Conservation (phyloP, 768 basidiomycete species). For the Pisolithus tinctorius region DNA sequence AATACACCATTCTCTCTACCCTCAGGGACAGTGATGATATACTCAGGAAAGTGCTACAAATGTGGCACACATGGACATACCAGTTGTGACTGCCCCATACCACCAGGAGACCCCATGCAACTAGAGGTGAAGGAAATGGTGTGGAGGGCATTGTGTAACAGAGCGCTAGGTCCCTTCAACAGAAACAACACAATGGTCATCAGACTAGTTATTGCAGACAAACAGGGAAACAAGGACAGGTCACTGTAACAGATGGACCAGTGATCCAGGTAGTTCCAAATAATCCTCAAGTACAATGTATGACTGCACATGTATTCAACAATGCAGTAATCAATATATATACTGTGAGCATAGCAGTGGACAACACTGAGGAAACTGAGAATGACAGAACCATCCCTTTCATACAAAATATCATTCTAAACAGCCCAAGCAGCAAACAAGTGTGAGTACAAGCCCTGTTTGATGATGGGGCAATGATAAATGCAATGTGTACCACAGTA, state of each 20-base stretch:
- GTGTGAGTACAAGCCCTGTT: neutral
- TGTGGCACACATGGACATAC: neutral
- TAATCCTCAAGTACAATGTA: no score
- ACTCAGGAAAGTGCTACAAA: neutral
- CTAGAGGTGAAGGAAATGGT: no score
- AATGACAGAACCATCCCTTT: no score
- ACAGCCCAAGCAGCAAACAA: no score
- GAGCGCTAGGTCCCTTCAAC: neutral
- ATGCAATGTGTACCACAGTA: no score
- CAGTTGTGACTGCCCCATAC: neutral
- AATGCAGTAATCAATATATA: no score
- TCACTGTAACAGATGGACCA: neutral
- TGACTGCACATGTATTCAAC: no score
- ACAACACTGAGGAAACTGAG: no score
- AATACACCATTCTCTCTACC: neutral
- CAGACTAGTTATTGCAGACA: neutral
- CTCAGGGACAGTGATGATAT: neutral
- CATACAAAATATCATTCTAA: no score
- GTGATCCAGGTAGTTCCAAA: neutral
- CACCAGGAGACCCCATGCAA: no score
- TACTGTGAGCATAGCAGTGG: no score
- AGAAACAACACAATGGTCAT: neutral
- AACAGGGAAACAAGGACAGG: neutral
- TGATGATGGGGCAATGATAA: neutral
- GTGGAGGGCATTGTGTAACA: neutral